Conservation (phyloP, 768 basidiomycete species). For the Dendrothele bispora region DNA sequence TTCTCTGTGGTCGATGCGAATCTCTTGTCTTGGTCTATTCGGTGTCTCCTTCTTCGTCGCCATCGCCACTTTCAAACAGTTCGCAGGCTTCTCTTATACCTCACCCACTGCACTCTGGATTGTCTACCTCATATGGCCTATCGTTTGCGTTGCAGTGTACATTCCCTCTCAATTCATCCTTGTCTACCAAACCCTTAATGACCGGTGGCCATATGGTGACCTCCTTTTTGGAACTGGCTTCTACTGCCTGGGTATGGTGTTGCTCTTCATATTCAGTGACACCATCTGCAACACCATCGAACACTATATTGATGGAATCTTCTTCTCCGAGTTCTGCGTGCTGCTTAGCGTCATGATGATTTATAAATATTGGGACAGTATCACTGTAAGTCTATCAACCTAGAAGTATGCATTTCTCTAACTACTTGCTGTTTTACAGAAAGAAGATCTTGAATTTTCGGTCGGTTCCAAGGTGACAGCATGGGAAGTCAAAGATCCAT, state of each 20-base stretch:
- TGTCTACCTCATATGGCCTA: slow-evolving; percentile 87
- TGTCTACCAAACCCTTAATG: slow-evolving; percentile 94
- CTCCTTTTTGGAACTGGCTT: slow-evolving; percentile 91
- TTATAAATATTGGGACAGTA: slow-evolving; percentile 98
- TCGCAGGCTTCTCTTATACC: slow-evolving; percentile 77
- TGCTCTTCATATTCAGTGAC: slow-evolving; percentile 91
- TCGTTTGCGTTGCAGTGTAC: slow-evolving; percentile 84
- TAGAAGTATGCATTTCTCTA: slow-evolving; percentile 5
- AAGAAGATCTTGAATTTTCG: slow-evolving; percentile 97
- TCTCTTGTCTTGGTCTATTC: slow-evolving; percentile 81
- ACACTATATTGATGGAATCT: slow-evolving; percentile 97
- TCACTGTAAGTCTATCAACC: slow-evolving; percentile 66
- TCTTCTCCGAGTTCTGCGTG: slow-evolving; percentile 97
- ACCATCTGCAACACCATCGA: slow-evolving; percentile 95
- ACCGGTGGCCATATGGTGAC: slow-evolving; percentile 95
- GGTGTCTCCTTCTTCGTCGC: slow-evolving; percentile 88
- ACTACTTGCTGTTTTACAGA: too few relatives aligned
- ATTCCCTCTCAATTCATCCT: slow-evolving; percentile 89
- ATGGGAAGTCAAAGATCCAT: slow-evolving; percentile 99
- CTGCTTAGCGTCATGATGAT: slow-evolving; percentile 99
- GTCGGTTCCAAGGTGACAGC: slow-evolving; percentile 95
- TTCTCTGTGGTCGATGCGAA: slow-evolving; percentile 94
- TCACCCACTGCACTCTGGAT: slow-evolving; percentile 84
- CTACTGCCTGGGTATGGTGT: slow-evolving; percentile 84
- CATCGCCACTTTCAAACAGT: slow-evolving; percentile 91